Evolutionary conservation across 2,329 filamentous ascomycete genomes (phyloP).

Genomic region (Pseudogymnoascus sp.): DNA sequence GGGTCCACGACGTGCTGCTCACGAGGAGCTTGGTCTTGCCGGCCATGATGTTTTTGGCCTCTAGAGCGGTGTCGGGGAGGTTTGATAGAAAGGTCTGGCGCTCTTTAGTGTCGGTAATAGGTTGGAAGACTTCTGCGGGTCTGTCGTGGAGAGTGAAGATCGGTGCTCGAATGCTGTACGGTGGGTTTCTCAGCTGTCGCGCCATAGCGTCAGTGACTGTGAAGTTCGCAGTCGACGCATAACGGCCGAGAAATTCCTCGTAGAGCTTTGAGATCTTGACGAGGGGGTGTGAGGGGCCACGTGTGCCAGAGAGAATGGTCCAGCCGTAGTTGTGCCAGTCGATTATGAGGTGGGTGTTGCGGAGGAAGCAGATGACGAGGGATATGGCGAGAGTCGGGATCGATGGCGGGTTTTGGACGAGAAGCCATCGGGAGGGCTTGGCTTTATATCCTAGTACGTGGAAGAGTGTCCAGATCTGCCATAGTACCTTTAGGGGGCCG

Average conservation of each 20-base stretch:
- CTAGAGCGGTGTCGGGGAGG: slow-evolving; percentile 55
- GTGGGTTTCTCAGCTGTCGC: slow-evolving; percentile 53
- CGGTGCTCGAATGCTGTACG: slow-evolving; percentile 57
- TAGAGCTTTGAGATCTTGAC: slow-evolving; percentile 70
- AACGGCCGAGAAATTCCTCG: slow-evolving; percentile 62
- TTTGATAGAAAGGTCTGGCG: slow-evolving; percentile 54
- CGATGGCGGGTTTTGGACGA: slow-evolving; percentile 89
- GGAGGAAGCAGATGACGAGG: slow-evolving; percentile 61
- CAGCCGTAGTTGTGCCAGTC: slow-evolving; percentile 99
- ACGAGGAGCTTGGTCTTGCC: slow-evolving; percentile 64
- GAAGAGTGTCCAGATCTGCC: slow-evolving; percentile 69
- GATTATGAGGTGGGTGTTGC: slow-evolving; percentile 75
- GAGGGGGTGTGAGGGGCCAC: slow-evolving; percentile 58
- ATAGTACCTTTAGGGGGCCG: slow-evolving; percentile 77
- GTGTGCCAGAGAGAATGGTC: slow-evolving; percentile 68
- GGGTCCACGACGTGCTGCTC: slow-evolving; percentile 94
- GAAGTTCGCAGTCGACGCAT: slow-evolving; percentile 65
- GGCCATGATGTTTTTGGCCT: slow-evolving; percentile 51
- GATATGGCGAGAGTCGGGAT: slow-evolving; percentile 83
- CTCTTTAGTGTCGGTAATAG: slow-evolving; percentile 42
- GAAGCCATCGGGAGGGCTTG: slow-evolving; percentile 70
- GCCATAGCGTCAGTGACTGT: slow-evolving; percentile 89
- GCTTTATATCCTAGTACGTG: slow-evolving; percentile 65
- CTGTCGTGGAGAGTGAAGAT: slow-evolving; percentile 77
- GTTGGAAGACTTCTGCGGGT: slow-evolving; percentile 74